Evolutionary conservation across 2,329 filamentous ascomycete species (phyloP).

Genomic region (Basipetospora chlamydospora): DNA sequence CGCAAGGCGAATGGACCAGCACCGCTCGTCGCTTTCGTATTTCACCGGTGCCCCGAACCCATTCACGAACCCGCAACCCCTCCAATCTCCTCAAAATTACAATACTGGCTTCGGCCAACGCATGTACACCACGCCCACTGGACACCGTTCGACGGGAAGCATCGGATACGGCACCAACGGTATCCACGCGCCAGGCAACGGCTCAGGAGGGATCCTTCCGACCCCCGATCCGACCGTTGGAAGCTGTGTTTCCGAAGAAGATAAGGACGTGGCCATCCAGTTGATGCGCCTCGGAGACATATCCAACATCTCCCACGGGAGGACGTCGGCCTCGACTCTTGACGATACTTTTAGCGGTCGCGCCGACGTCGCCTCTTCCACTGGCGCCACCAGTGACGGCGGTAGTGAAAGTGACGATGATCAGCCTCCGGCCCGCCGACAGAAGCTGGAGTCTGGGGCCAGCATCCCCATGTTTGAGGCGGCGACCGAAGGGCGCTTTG

Average conservation of each 20-base stretch:
- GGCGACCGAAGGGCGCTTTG: constrained; percentile 11
- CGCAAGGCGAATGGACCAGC: constrained; percentile 62
- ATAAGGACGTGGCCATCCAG: constrained; percentile 86
- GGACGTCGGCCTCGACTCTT: constrained; percentile 82
- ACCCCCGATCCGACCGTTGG: constrained; percentile 96
- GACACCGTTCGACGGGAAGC: constrained; percentile 52
- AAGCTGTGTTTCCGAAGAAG: constrained; percentile 92
- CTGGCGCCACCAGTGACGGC: constrained; percentile 67
- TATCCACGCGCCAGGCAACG: constrained; percentile 9
- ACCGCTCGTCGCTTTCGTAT: constrained; percentile 62
- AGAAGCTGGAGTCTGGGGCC: constrained; percentile 34
- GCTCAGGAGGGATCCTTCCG: constrained; percentile 51
- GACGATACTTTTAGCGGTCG: constrained; percentile 88
- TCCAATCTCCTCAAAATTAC: constrained; percentile 77
- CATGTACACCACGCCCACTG: constrained; percentile 52
- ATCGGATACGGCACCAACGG: constrained; percentile 36
- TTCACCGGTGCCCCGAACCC: constrained; percentile 63
- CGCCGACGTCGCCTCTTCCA: constrained; percentile 73
- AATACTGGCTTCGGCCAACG: constrained; percentile 33
- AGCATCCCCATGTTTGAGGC: constrained; percentile 31
- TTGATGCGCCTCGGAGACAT: constrained; percentile 79
- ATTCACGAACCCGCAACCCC: constrained; percentile 60
- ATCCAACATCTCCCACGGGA: constrained; percentile 82
- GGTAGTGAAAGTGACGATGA: constrained; percentile 54
- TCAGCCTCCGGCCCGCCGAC: constrained; percentile 41